Evolutionary conservation across 208 protist genomes (phyloP).

Genomic region (Leishmania amazonensis): DNA sequence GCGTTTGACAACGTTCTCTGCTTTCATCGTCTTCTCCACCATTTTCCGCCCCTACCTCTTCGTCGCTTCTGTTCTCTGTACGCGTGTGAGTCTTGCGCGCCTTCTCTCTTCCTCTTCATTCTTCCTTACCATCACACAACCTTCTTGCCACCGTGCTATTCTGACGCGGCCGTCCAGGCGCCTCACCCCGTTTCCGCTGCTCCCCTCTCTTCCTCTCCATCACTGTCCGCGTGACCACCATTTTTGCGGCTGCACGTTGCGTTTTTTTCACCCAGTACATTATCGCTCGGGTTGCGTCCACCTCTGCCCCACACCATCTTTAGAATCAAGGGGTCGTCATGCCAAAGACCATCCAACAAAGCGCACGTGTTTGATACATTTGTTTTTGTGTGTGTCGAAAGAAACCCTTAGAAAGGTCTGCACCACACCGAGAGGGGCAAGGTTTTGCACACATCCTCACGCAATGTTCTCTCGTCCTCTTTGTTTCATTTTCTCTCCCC

Average conservation of each 20-base stretch:
- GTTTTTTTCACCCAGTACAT: not conserved
- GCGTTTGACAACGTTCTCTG: not conserved
- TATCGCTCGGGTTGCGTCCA: not conserved
- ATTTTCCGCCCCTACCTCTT: not conserved
- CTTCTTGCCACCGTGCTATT: not conserved
- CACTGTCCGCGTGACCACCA: conserved; percentile 1
- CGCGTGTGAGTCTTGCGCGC: no score
- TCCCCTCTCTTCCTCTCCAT: not conserved
- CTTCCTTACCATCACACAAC: not conserved
- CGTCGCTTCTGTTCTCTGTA: not conserved
- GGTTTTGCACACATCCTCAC: no score
- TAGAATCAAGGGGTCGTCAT: no score
- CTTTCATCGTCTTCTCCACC: not conserved
- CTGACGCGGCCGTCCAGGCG: not conserved
- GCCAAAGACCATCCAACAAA: no score
- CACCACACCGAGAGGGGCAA: no score
- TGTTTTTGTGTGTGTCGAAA: no score
- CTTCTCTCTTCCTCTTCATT: not conserved
- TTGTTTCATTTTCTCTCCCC: no score
- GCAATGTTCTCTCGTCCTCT: no score
- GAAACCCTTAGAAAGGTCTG: no score
- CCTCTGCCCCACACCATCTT: not conserved
- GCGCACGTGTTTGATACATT: no score
- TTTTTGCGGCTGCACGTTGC: not conserved
- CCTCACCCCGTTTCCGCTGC: not conserved